Evolutionary conservation across 2,329 filamentous ascomycete genomes (phyloP).

Genomic region (Venturia oleaginea): DNA sequence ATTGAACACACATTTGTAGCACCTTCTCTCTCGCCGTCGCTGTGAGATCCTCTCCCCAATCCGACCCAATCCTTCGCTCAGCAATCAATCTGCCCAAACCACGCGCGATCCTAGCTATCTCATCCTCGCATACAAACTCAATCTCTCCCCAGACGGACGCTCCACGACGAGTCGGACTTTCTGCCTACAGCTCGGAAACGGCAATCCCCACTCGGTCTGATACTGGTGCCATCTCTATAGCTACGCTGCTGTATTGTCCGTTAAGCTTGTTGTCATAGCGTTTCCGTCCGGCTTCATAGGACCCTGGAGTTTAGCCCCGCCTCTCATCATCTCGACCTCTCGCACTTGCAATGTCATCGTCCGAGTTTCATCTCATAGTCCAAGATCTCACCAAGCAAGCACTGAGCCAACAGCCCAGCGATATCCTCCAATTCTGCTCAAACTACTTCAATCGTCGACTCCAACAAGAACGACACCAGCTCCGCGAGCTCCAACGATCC

Average conservation of each 20-base stretch:
- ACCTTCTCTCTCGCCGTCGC: not conserved
- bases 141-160: not conserved
- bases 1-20: not conserved
- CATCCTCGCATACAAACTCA: not conserved
- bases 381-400: slow-evolving; percentile 49
- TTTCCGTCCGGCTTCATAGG: not conserved
- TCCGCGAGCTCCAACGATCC: not conserved
- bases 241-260: not conserved
- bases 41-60: not conserved
- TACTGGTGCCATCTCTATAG: not conserved
- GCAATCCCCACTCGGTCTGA: not conserved
- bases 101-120: not conserved
- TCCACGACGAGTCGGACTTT: not conserved
- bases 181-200: not conserved
- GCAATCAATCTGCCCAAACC: not conserved
- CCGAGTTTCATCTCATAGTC: not conserved
- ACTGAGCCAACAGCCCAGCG: slow-evolving; percentile 47
- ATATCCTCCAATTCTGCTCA: slow-evolving; percentile 62
- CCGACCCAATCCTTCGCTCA: not conserved
- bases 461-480: slow-evolving; percentile 49
- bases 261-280: slow-evolving; percentile 4
- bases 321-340: not conserved
- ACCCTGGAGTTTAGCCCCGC: not conserved
- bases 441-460: slow-evolving; percentile 59
- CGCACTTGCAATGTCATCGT: not conserved